A percentile compares a stretch with the other conserved stretches of the same genome.
Conservation (phyloP, 352 stramenopile genomes). For the Phytophthora hibernalis region DNA sequence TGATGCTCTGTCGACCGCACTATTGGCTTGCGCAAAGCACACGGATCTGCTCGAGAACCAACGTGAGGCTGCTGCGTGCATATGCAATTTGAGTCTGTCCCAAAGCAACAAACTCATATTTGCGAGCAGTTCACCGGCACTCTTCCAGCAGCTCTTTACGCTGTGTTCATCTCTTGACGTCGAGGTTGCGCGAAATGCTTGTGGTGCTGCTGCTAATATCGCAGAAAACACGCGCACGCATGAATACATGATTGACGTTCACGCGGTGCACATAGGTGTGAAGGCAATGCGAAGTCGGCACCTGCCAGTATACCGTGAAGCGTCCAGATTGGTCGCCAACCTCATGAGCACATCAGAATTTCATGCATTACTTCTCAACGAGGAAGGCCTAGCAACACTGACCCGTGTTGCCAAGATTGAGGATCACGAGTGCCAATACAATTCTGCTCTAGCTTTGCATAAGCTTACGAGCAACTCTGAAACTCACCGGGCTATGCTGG, state of each 20-base stretch:
- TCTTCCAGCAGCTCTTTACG: conserved; percentile 73
- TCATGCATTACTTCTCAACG: conserved; percentile 86
- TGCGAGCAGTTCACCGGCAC: conserved; percentile 43
- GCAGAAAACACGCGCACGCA: conserved; percentile 88
- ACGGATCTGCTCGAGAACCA: conserved; percentile 80
- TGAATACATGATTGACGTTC: conserved; percentile 82
- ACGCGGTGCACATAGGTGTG: conserved; percentile 89
- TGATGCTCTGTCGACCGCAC: conserved; percentile 61
- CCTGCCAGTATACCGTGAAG: conserved; percentile 92
- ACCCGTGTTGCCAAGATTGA: conserved; percentile 90
- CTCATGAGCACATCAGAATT: conserved; percentile 85
- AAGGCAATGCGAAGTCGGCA: conserved; percentile 91
- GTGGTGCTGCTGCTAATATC: conserved; percentile 92
- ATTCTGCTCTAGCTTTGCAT: conserved; percentile 87
- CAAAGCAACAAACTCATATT: conserved; percentile 84
- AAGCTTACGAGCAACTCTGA: conserved; percentile 85
- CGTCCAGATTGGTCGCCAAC: conserved; percentile 90
- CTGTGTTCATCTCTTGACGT: conserved; percentile 87
- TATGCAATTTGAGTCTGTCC: conserved; percentile 89
- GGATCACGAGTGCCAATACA: conserved; percentile 92
- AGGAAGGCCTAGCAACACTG: conserved; percentile 81
- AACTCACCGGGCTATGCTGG: conserved; percentile 76
- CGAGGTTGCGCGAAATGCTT: conserved; percentile 93
- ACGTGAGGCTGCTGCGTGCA: conserved; percentile 87
- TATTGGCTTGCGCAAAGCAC: conserved; percentile 50